phyloP scores from a whole-genome alignment of 225 moss, liverwort and hornwort genomes.

The Ulota crispa region DNA sequence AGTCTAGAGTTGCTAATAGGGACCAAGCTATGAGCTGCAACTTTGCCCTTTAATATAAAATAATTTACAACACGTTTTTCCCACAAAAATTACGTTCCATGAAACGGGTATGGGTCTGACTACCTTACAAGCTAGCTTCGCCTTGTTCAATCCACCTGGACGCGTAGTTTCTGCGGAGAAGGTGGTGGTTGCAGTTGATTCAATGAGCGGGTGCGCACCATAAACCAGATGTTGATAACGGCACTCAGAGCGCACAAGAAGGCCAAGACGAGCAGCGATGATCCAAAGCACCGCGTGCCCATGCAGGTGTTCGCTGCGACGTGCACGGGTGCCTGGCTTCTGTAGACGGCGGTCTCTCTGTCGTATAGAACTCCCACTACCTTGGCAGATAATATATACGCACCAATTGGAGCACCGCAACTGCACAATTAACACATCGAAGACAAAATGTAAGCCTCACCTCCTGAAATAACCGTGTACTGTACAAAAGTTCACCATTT shows the following conservation, averaged over 20 bases:
- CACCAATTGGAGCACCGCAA: slow-evolving; percentile 42
- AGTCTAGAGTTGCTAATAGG: no score
- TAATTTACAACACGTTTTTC: no score
- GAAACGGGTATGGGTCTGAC: no score
- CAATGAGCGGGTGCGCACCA: slow-evolving; percentile 35
- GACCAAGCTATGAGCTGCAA: no score
- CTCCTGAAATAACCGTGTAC: neutral
- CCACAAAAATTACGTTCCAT: no score
- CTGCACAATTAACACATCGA: slow-evolving; percentile 15
- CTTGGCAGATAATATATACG: slow-evolving; percentile 45
- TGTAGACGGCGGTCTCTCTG: slow-evolving; percentile 34
- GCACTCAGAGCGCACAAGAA: slow-evolving; percentile 41
- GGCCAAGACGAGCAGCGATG: slow-evolving; percentile 41
- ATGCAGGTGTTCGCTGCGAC: slow-evolving; percentile 47
- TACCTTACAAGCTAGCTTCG: neutral
- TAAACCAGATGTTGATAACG: slow-evolving; percentile 42
- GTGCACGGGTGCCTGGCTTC: slow-evolving; percentile 16
- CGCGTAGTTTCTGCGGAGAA: slow-evolving; percentile 10
- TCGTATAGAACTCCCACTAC: slow-evolving; percentile 50
- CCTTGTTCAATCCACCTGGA: slow-evolving; percentile 26
- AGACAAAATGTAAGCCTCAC: neutral
- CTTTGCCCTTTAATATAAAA: no score
- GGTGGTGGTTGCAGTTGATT: slow-evolving; percentile 8
- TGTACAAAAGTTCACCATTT: no score
- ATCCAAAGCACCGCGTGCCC: slow-evolving; percentile 46